Evolutionary conservation across 2,329 filamentous ascomycete genomes (phyloP).

Genomic region (Amauroascus verrucosus): DNA sequence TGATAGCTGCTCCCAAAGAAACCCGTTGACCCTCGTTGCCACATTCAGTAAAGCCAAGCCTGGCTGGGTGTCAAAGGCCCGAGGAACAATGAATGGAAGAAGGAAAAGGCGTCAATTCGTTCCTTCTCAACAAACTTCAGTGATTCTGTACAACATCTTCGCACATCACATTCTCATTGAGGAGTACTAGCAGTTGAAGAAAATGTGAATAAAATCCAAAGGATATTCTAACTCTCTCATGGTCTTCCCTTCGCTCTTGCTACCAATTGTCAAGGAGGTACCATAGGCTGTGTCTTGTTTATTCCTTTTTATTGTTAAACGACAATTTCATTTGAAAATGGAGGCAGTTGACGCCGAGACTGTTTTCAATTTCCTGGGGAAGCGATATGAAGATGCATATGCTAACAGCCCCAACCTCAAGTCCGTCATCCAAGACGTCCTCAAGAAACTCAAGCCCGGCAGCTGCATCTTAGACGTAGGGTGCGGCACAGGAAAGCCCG

Average conservation of each 20-base stretch:
- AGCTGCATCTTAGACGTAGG: slow-evolving; percentile 18
- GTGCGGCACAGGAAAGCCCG: slow-evolving; percentile 19
- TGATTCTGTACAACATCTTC: neutral
- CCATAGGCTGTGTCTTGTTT: too few species aligned
- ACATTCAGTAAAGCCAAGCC: too few species aligned
- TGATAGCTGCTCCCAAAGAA: neutral
- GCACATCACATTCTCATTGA: neutral
- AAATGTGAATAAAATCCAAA: too few species aligned
- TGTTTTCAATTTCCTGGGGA: slow-evolving; percentile 15
- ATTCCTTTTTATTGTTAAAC: too few species aligned
- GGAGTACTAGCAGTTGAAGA: too few species aligned
- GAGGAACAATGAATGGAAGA: neutral
- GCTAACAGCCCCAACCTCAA: slow-evolving; percentile 9
- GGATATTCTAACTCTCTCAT: neutral
- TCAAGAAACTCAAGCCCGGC: slow-evolving; percentile 2
- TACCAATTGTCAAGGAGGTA: neutral
- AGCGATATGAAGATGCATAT: slow-evolving; percentile 17
- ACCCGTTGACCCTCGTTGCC: too few species aligned
- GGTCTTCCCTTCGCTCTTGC: neutral
- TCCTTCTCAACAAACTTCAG: neutral
- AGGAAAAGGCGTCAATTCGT: neutral
- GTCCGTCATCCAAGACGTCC: slow-evolving; percentile 6
- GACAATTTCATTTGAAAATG: neutral
- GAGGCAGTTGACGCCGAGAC: slow-evolving; percentile 5
- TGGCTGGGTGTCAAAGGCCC: too few species aligned